These are phyloP conservation scores for Candida peoriensis DNA, from an alignment of 805 yeast species.

Conservation along the genomic window DNA sequence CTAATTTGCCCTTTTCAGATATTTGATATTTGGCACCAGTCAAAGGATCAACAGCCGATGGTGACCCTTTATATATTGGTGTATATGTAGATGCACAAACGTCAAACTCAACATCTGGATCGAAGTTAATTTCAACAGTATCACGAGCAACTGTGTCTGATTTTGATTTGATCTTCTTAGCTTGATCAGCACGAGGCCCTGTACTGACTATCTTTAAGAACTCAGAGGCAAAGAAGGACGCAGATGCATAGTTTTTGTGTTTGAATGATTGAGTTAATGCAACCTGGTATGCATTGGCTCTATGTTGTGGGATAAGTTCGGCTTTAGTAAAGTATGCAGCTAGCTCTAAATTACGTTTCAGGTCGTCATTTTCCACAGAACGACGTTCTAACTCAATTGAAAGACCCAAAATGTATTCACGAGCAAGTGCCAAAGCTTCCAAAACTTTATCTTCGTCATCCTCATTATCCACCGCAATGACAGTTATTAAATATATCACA, in stretches of 20 bases:
- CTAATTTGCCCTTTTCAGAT: constrained; percentile 71
- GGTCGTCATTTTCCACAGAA: constrained; percentile 59
- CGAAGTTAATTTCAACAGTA: constrained; percentile 86
- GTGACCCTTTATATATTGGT: constrained; percentile 80
- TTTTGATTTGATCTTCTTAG: constrained; percentile 71
- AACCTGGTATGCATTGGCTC: constrained; percentile 83
- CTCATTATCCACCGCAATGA: constrained; percentile 63
- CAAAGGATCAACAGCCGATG: constrained; percentile 67
- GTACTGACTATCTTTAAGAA: constrained; percentile 62
- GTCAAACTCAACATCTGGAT: constrained; percentile 85
- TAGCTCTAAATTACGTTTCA: constrained; percentile 84
- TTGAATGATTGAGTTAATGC: constrained; percentile 93
- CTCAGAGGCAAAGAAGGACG: constrained; percentile 85
- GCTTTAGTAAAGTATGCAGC: constrained; percentile 95
- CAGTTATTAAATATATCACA: constrained; percentile 69
- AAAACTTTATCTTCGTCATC: constrained; percentile 75
- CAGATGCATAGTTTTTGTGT: constrained; percentile 80
- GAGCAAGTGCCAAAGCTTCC: constrained; percentile 67
- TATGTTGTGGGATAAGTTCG: constrained; percentile 75
- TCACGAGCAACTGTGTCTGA: constrained; percentile 81
- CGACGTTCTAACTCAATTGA: constrained; percentile 91
- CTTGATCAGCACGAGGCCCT: constrained; percentile 87
- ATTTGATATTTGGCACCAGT: constrained; percentile 86
- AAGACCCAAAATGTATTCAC: constrained; percentile 88
- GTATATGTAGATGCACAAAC: constrained; percentile 84